Conservation (phyloP, 495 filamentous ascomycete species). For the Tuber melanosporum region DNA sequence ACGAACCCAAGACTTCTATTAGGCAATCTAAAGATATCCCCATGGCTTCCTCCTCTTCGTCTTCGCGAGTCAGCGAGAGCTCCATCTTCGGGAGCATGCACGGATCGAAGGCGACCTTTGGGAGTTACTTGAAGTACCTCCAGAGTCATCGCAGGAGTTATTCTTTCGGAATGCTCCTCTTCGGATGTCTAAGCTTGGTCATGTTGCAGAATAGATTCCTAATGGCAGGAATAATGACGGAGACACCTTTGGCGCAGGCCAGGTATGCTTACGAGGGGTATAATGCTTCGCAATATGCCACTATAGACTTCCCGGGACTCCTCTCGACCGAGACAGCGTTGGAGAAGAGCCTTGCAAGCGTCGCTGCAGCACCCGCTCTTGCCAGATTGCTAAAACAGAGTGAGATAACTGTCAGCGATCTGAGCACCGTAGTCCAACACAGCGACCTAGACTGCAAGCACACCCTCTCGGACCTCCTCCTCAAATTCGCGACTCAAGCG, state of each 20-base stretch:
- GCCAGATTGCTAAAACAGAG: slow-evolving; percentile 37
- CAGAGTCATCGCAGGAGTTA: not conserved
- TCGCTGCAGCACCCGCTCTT: slow-evolving; percentile 27
- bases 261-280: not conserved
- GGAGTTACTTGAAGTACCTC: not conserved
- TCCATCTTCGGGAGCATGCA: not conserved
- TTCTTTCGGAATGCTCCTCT: not conserved
- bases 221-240: not conserved
- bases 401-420: slow-evolving; percentile 39
- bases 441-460: slow-evolving; percentile 35
- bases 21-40: not conserved
- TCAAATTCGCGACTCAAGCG: slow-evolving; percentile 34
- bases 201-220: not conserved
- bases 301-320: slow-evolving; percentile 37
- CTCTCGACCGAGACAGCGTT: slow-evolving; percentile 41
- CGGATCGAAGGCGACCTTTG: not conserved
- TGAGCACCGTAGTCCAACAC: slow-evolving; percentile 36
- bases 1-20: not conserved
- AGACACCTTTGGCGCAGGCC: not conserved
- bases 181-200: not conserved
- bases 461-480: slow-evolving; percentile 25
- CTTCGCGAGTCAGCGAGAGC: not conserved
- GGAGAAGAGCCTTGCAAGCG: slow-evolving; percentile 33
- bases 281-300: slow-evolving; percentile 2
- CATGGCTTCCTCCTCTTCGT: not conserved